Evolutionary conservation across 257 asterid genomes (phyloP).

Genomic region (Voacanga thouarsii): DNA sequence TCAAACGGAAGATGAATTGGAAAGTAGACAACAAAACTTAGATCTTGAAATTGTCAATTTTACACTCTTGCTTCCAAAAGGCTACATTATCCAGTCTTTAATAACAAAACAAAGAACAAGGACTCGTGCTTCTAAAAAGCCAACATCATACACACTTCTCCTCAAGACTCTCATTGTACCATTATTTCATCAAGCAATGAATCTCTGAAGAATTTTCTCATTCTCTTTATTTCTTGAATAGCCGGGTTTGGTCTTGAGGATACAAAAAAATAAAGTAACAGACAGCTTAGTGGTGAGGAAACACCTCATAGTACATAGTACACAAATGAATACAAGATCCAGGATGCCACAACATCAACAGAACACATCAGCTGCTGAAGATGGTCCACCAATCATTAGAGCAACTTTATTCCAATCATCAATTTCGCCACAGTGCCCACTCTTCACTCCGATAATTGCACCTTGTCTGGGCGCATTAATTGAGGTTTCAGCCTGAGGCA

Average conservation of each 20-base stretch:
- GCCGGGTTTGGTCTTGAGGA: not conserved
- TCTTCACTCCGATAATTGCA: conserved; percentile 24
- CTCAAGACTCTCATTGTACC: not conserved
- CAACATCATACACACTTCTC: not conserved
- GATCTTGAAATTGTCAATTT: not conserved
- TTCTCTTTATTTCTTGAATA: conserved; percentile 19
- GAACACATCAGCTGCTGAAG: conserved; percentile 23
- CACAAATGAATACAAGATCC: not conserved
- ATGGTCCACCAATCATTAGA: conserved; percentile 21
- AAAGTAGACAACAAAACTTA: no score
- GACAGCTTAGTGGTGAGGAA: not conserved
- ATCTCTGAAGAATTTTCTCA: conserved; percentile 12
- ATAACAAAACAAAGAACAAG: not conserved
- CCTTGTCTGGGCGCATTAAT: conserved; percentile 16
- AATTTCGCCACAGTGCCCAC: conserved; percentile 31
- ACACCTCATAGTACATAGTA: not conserved
- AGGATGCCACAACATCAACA: conserved; percentile 21
- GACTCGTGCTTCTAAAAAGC: not conserved
- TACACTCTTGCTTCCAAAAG: not conserved
- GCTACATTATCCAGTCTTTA: not conserved
- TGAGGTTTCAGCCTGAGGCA: conserved; percentile 29
- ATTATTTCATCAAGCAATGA: not conserved
- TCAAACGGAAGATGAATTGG: no score
- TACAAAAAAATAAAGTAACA: conserved; percentile 7
- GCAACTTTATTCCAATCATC: conserved; percentile 35